Conservation (phyloP, 108 stramenopile species). For the Stephanodiscus minutulus region DNA sequence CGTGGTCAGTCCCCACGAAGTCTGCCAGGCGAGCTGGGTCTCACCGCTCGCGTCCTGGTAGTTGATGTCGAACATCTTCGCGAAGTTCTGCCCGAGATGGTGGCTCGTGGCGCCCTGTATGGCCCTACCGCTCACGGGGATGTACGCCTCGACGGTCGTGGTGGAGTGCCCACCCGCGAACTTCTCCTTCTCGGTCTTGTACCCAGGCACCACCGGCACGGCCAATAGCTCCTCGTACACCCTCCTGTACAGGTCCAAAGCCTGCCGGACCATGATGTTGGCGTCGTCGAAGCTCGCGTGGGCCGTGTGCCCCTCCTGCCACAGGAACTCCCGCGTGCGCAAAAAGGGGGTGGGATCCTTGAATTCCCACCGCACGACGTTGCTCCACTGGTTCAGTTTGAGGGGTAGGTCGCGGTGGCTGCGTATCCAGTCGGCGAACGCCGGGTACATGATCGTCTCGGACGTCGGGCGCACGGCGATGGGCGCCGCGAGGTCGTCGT, state of each 20-base stretch:
- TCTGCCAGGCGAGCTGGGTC: conserved; percentile 93
- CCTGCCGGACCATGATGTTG: conserved; percentile 93
- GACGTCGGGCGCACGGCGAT: conserved; percentile 98
- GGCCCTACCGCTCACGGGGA: conserved; percentile 95
- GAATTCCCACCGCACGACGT: conserved; percentile 99
- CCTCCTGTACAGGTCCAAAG: conserved; percentile 93
- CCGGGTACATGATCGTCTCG: conserved; percentile 99
- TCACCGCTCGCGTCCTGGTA: conserved; percentile 95
- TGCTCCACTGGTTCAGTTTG: conserved; percentile 99
- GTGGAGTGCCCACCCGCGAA: conserved; percentile 98
- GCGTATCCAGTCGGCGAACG: conserved; percentile 96
- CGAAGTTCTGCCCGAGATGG: conserved; percentile 99
- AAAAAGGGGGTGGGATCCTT: conserved; percentile 99
- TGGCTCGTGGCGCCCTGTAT: conserved; percentile 99
- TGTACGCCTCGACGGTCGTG: conserved; percentile 99
- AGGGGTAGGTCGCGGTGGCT: conserved; percentile 95
- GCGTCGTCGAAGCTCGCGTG: conserved; percentile 97
- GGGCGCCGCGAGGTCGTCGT: conserved; percentile 91
- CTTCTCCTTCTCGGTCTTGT: conserved; percentile 98
- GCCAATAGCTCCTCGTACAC: conserved; percentile 99
- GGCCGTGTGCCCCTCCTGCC: conserved; percentile 99
- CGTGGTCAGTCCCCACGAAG: conserved; percentile 98
- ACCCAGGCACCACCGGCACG: conserved; percentile 97
- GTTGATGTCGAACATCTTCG: conserved; percentile 98
- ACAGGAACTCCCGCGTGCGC: conserved; percentile 96